Percentiles rank a stretch among this genome's conserved stretches.
Conservation (phyloP, 192 early-diverging fungal species). For the Allomyces javanicus region DNA sequence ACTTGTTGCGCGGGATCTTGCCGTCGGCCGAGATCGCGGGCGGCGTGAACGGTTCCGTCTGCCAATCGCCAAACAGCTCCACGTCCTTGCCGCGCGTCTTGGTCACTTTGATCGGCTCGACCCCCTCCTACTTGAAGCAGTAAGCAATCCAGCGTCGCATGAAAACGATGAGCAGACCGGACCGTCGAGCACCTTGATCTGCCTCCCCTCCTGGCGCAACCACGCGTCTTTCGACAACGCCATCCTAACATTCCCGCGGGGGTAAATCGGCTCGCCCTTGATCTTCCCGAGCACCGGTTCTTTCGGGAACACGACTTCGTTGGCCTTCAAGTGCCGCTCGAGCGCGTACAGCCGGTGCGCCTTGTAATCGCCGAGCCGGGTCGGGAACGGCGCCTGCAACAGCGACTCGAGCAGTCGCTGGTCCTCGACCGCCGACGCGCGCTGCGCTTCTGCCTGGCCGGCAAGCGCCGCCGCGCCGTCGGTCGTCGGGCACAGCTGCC, state of each 20-base stretch:
- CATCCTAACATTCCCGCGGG: not conserved
- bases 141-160: not conserved
- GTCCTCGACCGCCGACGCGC: not conserved
- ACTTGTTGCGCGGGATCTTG: not conserved
- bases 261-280: conserved; percentile 1
- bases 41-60: not conserved
- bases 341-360: conserved; percentile 1
- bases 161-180: not conserved
- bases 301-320: not conserved
- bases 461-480: not conserved
- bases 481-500: not conserved
- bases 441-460: not conserved
- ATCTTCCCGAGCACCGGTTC: conserved; percentile 2
- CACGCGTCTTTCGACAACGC: not conserved
- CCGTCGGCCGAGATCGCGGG: not conserved
- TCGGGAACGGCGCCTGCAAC: not conserved
- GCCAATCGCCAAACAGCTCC: not conserved
- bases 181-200: not conserved
- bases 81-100: not conserved
- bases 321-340: conserved; percentile 2
- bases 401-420: not conserved
- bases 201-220: not conserved
- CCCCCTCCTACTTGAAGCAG: not conserved
- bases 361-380: not conserved
- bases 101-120: not conserved